phyloP scores from a whole-genome alignment of 345 rosid genomes.

The Linum usitatissimum region DNA sequence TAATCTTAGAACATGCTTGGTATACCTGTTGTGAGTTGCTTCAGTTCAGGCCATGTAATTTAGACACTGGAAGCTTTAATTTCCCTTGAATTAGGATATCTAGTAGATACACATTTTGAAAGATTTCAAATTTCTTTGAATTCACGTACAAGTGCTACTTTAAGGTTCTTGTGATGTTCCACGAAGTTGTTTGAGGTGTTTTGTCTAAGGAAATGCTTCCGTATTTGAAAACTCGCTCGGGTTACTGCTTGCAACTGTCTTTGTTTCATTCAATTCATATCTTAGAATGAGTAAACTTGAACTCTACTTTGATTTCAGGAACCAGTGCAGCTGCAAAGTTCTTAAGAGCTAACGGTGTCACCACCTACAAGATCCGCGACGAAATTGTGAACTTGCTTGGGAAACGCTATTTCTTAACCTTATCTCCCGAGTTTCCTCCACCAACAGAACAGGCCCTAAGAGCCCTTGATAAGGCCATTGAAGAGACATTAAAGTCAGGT shows the following conservation, averaged over 20 bases:
- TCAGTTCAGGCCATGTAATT: background rate
- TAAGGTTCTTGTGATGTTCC: no score
- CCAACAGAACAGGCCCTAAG: slow-evolving; percentile 72
- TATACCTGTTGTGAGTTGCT: background rate
- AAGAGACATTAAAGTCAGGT: slow-evolving; percentile 87
- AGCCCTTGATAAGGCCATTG: slow-evolving; percentile 80
- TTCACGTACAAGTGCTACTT: no score
- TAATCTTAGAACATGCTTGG: background rate
- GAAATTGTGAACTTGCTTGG: slow-evolving; percentile 67
- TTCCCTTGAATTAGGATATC: background rate
- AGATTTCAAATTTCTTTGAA: background rate
- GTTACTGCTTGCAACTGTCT: background rate
- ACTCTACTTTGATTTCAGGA: slow-evolving; percentile 27
- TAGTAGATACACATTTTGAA: background rate
- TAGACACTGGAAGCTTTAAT: background rate
- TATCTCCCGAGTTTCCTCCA: slow-evolving; percentile 82
- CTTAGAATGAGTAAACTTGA: background rate
- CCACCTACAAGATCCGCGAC: slow-evolving; percentile 59
- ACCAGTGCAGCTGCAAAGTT: slow-evolving; percentile 81
- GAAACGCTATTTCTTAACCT: slow-evolving; percentile 59
- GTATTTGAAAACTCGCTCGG: no score
- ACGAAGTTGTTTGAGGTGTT: no score
- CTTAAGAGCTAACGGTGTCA: slow-evolving; percentile 68
- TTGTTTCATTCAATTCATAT: background rate
- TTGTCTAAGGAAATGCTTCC: no score